Percentiles rank a stretch among this genome's conserved stretches.
Evolutionary conservation across 352 stramenopile genomes (phyloP).

Genomic region (Salisapilia sapeloensis): DNA sequence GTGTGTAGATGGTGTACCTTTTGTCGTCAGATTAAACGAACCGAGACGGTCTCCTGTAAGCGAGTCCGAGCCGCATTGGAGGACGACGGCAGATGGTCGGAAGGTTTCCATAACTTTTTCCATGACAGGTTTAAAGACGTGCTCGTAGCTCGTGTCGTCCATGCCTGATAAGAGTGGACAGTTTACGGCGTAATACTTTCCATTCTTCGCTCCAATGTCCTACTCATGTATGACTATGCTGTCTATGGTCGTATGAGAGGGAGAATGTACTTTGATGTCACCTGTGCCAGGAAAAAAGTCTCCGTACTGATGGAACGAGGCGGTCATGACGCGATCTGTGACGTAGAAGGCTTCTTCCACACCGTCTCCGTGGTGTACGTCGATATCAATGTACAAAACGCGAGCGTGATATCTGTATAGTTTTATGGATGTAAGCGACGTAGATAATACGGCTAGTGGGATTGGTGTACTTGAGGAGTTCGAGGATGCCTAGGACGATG

Average conservation of each 20-base stretch:
- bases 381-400: conserved; percentile 94
- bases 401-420: conserved; percentile 30
- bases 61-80: conserved; percentile 89
- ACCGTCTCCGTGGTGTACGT: conserved; percentile 91
- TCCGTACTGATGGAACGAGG: conserved; percentile 91
- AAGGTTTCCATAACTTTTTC: conserved; percentile 51
- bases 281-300: conserved; percentile 93
- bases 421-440: background rate
- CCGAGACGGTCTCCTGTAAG: conserved; percentile 85
- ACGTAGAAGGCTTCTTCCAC: conserved; percentile 87
- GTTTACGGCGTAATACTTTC: conserved; percentile 85
- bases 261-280: conserved; percentile 17
- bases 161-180: conserved; percentile 84
- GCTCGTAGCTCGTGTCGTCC: conserved; percentile 78
- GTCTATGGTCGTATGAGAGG: too few relatives aligned
- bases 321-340: conserved; percentile 90
- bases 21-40: conserved; percentile 87
- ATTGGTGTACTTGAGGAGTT: conserved; percentile 80
- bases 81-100: conserved; percentile 65
- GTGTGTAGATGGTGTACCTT: conserved; percentile 5
- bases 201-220: conserved; percentile 72
- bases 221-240: conserved; percentile 16
- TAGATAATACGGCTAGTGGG: background rate
- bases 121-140: conserved; percentile 88
- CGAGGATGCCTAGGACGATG: conserved; percentile 90